Conservation (phyloP, 1,284 basidiomycete genomes). For the Cerioporus squamosus region DNA sequence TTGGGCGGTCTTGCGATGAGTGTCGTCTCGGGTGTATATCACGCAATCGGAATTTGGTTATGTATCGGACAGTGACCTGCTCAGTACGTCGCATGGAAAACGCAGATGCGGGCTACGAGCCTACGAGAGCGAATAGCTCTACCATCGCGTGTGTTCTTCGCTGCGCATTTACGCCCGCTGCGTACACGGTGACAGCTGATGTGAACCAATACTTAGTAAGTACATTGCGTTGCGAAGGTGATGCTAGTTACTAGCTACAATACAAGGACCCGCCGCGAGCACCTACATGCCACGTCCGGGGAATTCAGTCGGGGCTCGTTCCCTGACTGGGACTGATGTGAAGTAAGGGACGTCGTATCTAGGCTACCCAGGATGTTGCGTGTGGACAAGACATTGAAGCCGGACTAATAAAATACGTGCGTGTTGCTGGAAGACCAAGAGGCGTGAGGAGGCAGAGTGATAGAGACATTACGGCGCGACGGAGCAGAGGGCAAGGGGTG, state of each 20-base stretch:
- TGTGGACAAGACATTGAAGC: not conserved
- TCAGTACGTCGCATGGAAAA: no score
- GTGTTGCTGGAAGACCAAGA: not conserved
- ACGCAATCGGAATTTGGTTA: no score
- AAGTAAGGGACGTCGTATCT: not conserved
- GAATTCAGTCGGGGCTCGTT: not conserved
- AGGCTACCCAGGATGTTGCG: not conserved
- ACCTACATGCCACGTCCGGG: not conserved
- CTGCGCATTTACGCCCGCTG: no score
- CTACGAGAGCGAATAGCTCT: no score
- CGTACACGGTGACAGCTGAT: no score
- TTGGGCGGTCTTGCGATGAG: conserved; percentile 64
- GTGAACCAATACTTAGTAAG: no score
- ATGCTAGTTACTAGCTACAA: not conserved
- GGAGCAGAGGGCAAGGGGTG: not conserved
- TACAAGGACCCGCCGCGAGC: not conserved
- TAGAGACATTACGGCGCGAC: not conserved
- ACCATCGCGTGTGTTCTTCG: no score
- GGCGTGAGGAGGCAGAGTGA: not conserved
- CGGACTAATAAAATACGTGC: conserved; percentile 3
- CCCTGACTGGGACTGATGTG: not conserved
- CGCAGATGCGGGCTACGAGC: no score
- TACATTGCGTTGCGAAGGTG: not conserved
- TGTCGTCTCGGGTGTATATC: not conserved
- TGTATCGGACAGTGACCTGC: no score